phyloP scores from a whole-genome alignment of 2,329 filamentous ascomycete species.

The Trichoderma afroharzianum region DNA sequence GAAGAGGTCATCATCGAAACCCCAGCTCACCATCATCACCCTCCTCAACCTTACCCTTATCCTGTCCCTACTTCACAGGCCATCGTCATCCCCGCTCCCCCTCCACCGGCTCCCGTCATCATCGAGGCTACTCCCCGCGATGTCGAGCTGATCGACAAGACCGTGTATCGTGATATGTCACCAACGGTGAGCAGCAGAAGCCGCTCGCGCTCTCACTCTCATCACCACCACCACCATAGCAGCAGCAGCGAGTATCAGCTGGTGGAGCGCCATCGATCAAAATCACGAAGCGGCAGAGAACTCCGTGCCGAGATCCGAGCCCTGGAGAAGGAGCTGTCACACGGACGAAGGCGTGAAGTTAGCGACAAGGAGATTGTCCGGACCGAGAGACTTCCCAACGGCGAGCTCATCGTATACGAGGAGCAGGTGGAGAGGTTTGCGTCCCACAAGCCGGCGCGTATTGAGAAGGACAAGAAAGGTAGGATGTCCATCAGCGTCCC shows the following conservation, averaged over 20 bases:
- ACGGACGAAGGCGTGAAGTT: slow-evolving; percentile 32
- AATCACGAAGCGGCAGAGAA: slow-evolving; percentile 53
- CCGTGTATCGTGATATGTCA: slow-evolving; percentile 48
- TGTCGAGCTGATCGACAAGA: slow-evolving; percentile 44
- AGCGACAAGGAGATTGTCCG: slow-evolving; percentile 52
- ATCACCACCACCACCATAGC: slow-evolving; percentile 29
- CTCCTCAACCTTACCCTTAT: slow-evolving; percentile 24
- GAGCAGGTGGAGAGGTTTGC: slow-evolving; percentile 55
- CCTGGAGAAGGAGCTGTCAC: slow-evolving; percentile 54
- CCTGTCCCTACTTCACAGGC: slow-evolving; percentile 19
- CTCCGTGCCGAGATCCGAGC: slow-evolving; percentile 69
- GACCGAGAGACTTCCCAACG: slow-evolving; percentile 56
- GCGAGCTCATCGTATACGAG: slow-evolving; percentile 61
- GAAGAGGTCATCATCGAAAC: slow-evolving; percentile 39
- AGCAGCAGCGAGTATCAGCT: slow-evolving; percentile 24
- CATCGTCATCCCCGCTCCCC: slow-evolving; percentile 24
- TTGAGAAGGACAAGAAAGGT: slow-evolving; percentile 94
- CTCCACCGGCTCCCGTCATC: slow-evolving; percentile 31
- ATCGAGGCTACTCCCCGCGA: slow-evolving; percentile 33
- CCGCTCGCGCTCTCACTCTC: slow-evolving; percentile 29
- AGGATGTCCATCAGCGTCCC: slow-evolving; percentile 84
- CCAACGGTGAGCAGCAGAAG: slow-evolving; percentile 40
- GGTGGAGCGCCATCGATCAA: slow-evolving; percentile 39
- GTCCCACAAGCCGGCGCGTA: slow-evolving; percentile 56
- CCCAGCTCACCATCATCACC: slow-evolving; percentile 7